Evolutionary conservation across 208 protist genomes (phyloP).

Genomic region (Leptomonas pyrrhocoris): DNA sequence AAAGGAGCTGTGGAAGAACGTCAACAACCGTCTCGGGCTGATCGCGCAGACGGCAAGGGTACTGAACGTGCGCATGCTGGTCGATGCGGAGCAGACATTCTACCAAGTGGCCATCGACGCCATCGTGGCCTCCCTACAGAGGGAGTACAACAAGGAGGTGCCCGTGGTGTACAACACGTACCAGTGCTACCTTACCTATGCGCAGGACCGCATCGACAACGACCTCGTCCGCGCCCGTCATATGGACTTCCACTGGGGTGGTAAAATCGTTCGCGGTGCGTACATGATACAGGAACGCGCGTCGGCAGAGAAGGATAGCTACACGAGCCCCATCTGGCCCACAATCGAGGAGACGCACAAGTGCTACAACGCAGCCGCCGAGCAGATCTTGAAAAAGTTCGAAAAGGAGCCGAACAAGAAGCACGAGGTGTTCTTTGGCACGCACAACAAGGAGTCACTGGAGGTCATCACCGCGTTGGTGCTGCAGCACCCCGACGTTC

Average conservation of each 20-base stretch:
- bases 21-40: conserved; percentile 68
- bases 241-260: conserved; percentile 90
- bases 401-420: conserved; percentile 48
- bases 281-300: conserved; percentile 94
- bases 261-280: conserved; percentile 96
- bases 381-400: conserved; percentile 71
- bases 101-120: conserved; percentile 96
- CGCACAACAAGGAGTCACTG: conserved; percentile 93
- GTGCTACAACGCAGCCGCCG: conserved; percentile 85
- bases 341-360: conserved; percentile 91
- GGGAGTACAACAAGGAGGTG: conserved; percentile 89
- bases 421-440: conserved; percentile 89
- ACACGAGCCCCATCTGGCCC: conserved; percentile 90
- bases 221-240: conserved; percentile 86
- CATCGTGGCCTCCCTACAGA: conserved; percentile 85
- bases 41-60: conserved; percentile 73
- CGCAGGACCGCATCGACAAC: conserved; percentile 79
- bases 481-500: conserved; percentile 44
- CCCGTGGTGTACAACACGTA: conserved; percentile 97
- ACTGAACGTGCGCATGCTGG: conserved; percentile 83
- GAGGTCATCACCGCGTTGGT: conserved; percentile 71
- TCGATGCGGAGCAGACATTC: conserved; percentile 98
- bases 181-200: conserved; percentile 97
- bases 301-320: conserved; percentile 73
- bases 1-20: conserved; percentile 71